These are phyloP conservation scores for Hypoxylon cercidicola DNA, from an alignment of 495 filamentous ascomycete species.

Conservation along the genomic window DNA sequence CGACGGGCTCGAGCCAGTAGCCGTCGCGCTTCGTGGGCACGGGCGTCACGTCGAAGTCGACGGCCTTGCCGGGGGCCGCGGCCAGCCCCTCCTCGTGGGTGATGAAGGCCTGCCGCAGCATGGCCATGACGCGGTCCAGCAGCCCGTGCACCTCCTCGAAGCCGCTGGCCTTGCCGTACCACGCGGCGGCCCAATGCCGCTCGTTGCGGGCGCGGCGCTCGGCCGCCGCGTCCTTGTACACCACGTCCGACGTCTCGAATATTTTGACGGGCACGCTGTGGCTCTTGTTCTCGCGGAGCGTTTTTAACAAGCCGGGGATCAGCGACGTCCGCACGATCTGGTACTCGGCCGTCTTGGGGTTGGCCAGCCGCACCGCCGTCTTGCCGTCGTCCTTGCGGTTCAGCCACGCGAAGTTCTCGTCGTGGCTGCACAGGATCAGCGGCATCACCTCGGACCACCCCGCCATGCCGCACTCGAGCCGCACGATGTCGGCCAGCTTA, in stretches of 20 bases:
- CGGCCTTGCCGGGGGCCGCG: conserved; percentile 49
- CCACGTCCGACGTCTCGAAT: conserved; percentile 92
- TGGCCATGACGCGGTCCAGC: conserved; percentile 88
- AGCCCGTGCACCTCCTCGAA: conserved; percentile 97
- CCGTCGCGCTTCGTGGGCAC: conserved; percentile 65
- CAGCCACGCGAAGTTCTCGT: conserved; percentile 97
- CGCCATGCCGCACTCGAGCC: conserved; percentile 89
- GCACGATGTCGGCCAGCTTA: conserved; percentile 92
- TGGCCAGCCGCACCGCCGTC: conserved; percentile 87
- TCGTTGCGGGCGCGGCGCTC: conserved; percentile 93
- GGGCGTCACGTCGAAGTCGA: conserved; percentile 60
- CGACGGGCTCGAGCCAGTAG: conserved; percentile 93
- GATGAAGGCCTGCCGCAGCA: conserved; percentile 87
- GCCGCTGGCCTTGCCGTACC: conserved; percentile 92
- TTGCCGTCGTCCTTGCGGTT: conserved; percentile 90
- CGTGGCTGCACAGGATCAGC: conserved; percentile 95
- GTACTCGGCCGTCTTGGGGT: conserved; percentile 96
- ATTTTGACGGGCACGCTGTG: conserved; percentile 91
- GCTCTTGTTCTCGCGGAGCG: conserved; percentile 91
- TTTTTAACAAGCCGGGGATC: conserved; percentile 92
- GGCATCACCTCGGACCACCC: conserved; percentile 98
- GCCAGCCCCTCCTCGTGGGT: conserved; percentile 75
- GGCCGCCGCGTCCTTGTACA: conserved; percentile 78
- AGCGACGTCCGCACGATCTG: conserved; percentile 94
- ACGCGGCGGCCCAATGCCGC: conserved; percentile 93